Percentiles rank a stretch among this genome's conserved stretches.
phyloP scores from a whole-genome alignment of 140 eudicot species.

The Eryngium alpinum region DNA sequence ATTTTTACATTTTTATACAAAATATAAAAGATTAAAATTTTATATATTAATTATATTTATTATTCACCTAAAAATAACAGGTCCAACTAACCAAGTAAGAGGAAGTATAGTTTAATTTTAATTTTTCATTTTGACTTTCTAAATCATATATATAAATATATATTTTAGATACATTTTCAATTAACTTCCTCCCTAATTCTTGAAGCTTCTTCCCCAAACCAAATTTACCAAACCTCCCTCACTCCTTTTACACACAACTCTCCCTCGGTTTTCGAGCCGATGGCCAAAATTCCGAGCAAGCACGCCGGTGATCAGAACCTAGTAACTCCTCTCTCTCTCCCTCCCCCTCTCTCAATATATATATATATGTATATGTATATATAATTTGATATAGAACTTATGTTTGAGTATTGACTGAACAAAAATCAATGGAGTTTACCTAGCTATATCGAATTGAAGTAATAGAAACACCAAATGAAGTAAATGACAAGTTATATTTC shows the following conservation, averaged over 20 bases:
- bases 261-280: constrained; percentile 2
- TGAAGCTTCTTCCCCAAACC: neutral
- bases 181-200: neutral
- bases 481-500: neutral
- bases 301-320: constrained; percentile 40
- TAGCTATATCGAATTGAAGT: neutral
- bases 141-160: too few species aligned
- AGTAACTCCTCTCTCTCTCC: constrained; percentile 20
- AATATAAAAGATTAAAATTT: too few species aligned
- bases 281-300: constrained; percentile 53
- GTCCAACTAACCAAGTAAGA: too few species aligned
- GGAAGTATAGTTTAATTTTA: too few species aligned
- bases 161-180: too few species aligned
- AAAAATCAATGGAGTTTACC: neutral
- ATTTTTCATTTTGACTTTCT: too few species aligned
- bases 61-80: too few species aligned
- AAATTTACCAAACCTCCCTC: neutral
- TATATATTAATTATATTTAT: too few species aligned
- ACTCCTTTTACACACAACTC: neutral
- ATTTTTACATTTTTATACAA: too few species aligned
- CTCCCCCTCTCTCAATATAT: too few species aligned
- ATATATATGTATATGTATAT: neutral
- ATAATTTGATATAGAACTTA: neutral
- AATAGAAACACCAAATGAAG: too few species aligned
- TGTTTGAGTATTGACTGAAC: neutral